Evolutionary conservation across 78 protist species (phyloP).

Genomic region (Creolimax fragrantissima): DNA sequence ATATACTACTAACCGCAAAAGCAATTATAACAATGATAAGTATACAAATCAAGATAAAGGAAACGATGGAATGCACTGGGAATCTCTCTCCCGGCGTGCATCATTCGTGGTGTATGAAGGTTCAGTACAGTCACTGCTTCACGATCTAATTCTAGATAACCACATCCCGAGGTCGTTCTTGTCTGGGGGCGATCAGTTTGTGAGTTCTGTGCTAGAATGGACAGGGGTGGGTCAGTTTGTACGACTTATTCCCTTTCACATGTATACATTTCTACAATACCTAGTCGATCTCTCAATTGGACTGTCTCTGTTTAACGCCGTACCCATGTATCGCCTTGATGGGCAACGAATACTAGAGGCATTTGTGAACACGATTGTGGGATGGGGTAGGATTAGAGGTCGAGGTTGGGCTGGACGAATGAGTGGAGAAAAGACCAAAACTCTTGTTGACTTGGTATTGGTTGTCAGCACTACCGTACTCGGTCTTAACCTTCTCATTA

Average conservation of each 20-base stretch:
- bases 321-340: not conserved
- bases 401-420: not conserved
- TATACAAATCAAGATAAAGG: too few relatives aligned
- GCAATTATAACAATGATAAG: too few relatives aligned
- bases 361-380: too few relatives aligned
- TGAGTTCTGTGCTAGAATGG: too few relatives aligned
- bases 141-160: not conserved
- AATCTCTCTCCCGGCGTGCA: not conserved
- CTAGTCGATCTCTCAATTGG: not conserved
- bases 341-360: not conserved
- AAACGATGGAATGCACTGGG: not conserved
- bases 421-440: not conserved
- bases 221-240: not conserved
- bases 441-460: not conserved
- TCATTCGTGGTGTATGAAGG: not conserved
- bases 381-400: too few relatives aligned
- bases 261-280: not conserved
- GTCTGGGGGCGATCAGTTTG: not conserved
- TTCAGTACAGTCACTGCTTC: not conserved
- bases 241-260: not conserved
- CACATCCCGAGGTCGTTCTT: not conserved
- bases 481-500: not conserved
- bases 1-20: too few relatives aligned
- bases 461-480: not conserved
- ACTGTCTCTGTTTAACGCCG: not conserved